phyloP scores from a whole-genome alignment of 768 basidiomycete genomes.

The Macrolepiota fuliginosa region DNA sequence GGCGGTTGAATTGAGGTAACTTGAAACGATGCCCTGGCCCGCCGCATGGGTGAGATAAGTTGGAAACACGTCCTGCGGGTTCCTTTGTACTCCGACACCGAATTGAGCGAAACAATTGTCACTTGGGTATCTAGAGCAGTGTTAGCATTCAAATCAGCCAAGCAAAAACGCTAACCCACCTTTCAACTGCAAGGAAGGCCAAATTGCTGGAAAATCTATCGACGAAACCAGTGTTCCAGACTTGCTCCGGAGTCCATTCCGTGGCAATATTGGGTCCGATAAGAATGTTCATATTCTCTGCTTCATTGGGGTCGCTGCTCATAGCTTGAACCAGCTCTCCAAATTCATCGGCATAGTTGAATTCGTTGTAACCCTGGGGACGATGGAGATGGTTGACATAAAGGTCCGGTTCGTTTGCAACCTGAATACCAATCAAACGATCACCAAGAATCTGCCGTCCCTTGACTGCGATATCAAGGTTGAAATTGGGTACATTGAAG shows the following conservation, averaged over 20 bases:
- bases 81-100: slow-evolving; percentile 35
- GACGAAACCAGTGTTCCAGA: slow-evolving; percentile 56
- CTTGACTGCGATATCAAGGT: slow-evolving; percentile 54
- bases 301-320: slow-evolving; percentile 29
- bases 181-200: slow-evolving; percentile 53
- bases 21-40: slow-evolving; percentile 42
- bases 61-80: slow-evolving; percentile 50
- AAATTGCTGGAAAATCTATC: slow-evolving; percentile 37
- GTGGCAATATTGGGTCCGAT: slow-evolving; percentile 56
- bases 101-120: slow-evolving; percentile 61
- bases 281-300: slow-evolving; percentile 41
- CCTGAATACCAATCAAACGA: slow-evolving; percentile 64
- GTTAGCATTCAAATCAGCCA: slow-evolving; percentile 23
- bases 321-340: slow-evolving; percentile 44
- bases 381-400: slow-evolving; percentile 43
- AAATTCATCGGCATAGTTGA: slow-evolving; percentile 56
- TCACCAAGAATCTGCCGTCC: slow-evolving; percentile 69
- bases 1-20: slow-evolving; percentile 50
- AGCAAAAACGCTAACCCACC: slow-evolving; percentile 33
- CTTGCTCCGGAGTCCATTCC: slow-evolving; percentile 51
- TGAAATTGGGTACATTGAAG: slow-evolving; percentile 57
- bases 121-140: slow-evolving; percentile 48
- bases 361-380: slow-evolving; percentile 33
- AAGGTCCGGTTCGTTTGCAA: slow-evolving; percentile 68
- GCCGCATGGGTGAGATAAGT: slow-evolving; percentile 64